Base-by-base conservation (phyloP, 1,284 basidiomycete species). In the Pascua guehoae region DNA sequence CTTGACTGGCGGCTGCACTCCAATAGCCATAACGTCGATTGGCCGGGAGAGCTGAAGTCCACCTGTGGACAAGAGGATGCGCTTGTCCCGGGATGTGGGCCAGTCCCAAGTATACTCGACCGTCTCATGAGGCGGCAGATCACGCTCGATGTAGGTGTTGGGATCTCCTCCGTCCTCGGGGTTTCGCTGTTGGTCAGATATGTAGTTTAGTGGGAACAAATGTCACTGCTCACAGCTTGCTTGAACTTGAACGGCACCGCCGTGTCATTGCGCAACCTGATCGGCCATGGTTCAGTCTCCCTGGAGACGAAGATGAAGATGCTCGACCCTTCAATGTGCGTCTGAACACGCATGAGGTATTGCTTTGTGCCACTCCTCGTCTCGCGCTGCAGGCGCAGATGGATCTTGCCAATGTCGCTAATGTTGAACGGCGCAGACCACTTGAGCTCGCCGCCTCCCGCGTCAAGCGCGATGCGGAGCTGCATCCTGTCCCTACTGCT, bases 21-120 rank as follows among this genome's bases (percentile, higher is more conserved):
- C 96, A 46, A 99, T 98, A 75, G 98, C 96, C 85, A 97, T 88
- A 58, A 97, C 87, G 71, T 98, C 96, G 53, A 98, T 81, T 24
- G 83, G 79, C 42, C 91, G 83, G n/a, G 85, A 84, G 47, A 84
- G 79, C 15, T 65, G 61, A 8, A 66, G 44, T 12, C 83, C 82
- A 47, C 87, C 86, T 54, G 87, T 83, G 14, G 77, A 78, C 14
- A 98, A 79, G 51, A 85, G 78, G 43, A 99, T 81, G 64, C 86
- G 87, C 79, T 97, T 98, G 68, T 89, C 86, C 53, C 80, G 80
- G 3, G 87, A 86, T 10, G 93, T 90, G 1, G 96, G 96, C 63
- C 84, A 86, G 73, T 99, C 96, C 96, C 96, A 99, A 8, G 93
- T 88, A 71, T 98, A 99, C 51, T 73, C 67, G 9, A 63, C 63